These are phyloP conservation scores for Cyberlindnera suaveolens DNA, from an alignment of 805 yeast genomes.

Conservation along the genomic window DNA sequence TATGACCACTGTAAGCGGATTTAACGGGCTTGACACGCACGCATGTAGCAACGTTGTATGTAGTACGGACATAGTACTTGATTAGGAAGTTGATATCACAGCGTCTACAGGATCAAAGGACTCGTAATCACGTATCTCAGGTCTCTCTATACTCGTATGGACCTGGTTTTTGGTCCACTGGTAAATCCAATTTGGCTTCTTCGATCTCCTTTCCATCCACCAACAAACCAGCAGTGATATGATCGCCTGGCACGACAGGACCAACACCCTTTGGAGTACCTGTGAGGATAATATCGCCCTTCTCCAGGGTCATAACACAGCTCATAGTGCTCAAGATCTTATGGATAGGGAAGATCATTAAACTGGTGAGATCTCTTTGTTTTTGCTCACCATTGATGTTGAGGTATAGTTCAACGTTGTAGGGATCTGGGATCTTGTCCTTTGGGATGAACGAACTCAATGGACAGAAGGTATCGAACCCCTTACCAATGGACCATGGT, in stretches of 20 bases:
- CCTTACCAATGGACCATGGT: constrained; percentile 96
- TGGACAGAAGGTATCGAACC: constrained; percentile 94
- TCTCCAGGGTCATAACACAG: constrained; percentile 81
- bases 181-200: constrained; percentile 32
- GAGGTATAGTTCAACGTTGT: constrained; percentile 56
- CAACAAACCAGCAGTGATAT: constrained; percentile 53
- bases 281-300: constrained; percentile 87
- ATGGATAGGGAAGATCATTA: constrained; percentile 88
- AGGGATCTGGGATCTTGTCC: constrained; percentile 60
- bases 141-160: constrained; percentile 49
- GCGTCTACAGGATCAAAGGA: too few species aligned
- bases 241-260: constrained; percentile 70
- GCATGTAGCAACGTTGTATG: too few species aligned
- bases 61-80: too few species aligned
- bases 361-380: constrained; percentile 69
- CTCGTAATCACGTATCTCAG: neutral
- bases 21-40: too few species aligned
- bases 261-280: constrained; percentile 99
- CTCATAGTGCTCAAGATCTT: constrained; percentile 76
- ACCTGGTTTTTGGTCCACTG: constrained; percentile 44
- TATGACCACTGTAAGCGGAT: too few species aligned
- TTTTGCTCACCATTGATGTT: constrained; percentile 62
- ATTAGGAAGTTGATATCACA: too few species aligned
- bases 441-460: constrained; percentile 70
- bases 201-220: constrained; percentile 52